Base-by-base conservation (phyloP, 768 basidiomycete genomes). In the Pleurotus eryngii region DNA sequence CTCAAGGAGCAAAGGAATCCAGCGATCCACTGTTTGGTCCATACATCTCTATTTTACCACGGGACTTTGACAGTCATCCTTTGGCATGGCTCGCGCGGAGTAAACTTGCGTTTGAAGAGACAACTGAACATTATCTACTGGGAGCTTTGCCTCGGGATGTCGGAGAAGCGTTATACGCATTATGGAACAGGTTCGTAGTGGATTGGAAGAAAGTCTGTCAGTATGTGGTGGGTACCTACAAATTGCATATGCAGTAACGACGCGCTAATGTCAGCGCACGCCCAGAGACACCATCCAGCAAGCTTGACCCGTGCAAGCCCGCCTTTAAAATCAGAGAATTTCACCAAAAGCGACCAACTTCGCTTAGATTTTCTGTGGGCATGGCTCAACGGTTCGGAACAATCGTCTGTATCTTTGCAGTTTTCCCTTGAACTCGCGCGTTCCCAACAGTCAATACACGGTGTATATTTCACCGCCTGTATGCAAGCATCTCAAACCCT, bases 371-470 rank as follows among this genome's bases (percentile, higher is more conserved):
- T 84, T 61, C 68, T 92, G 3, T 97, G 95, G 93, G 93, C 83
- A 1, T 98, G 95, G 95, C 78, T 98, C 8, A 95, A 87, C 65
- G 92, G 95, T 90, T 62, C 58, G 77, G 67, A 45, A 14, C 40
- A 35, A 8, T 55, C 39, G 14, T 20, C 26, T 7, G 38, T 24
- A 5, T 42, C 37, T 30, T 4, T 40, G 18, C 8, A 26, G 7
- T 43, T n/a, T 57, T 37, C 26, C 26, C 42, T 55, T 30, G 45
- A 54, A 11, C 5, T 40, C 39, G 43, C 30, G 18, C 35, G 22
- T 35, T 35, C 37, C 24, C 38, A n/a, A 37, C 35, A 94, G 93
- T 97, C 57, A 98, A 98, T 69, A 98, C 95, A 4, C 85, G 96
- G 48, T 94, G 90, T 67, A 83, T 98, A 18, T 94, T 84, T 69